Evolutionary conservation across 2,329 filamentous ascomycete genomes (phyloP), one percentile per base, ranked within the genome.

Genomic region (Coniochaeta pulveracea): DNA sequence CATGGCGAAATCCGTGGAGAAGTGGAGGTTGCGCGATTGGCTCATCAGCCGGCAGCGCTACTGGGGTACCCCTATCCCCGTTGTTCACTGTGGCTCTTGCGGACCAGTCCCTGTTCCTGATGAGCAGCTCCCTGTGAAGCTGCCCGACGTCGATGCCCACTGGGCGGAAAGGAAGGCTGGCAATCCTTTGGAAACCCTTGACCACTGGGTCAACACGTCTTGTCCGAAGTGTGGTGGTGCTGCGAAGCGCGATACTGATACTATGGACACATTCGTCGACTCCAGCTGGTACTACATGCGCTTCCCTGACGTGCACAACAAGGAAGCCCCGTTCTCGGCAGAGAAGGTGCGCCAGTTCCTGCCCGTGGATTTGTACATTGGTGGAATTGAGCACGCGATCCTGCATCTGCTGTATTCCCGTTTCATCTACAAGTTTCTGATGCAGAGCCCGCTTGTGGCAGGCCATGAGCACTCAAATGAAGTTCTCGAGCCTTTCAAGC

Each of bases 191-290:
- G 81, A 83, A 42, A 67, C 72, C 14, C 75, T 77, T 2, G 58
- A 75, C 10, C 73, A 80, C 6, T 94, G 85, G 76, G 65, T 85
- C 28, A 74, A 86, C 45, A 82, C 77, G 0, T 54, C 64, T 3
- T 94, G 86, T 49, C 86, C 86, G 5, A 72, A 72, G 44, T 94
- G 86, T 47, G 60, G 69, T 11, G 66, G 70, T 2, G 58, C 73
- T 16, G 86, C 84, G 6, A 80, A 76, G 50, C 72, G 86, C 41
- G 86, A 94, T 43, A 93, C 86, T 0, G 86, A 94, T 52, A 94
- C 86, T 3, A 93, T 94, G 86, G 86, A 94, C 54, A 94, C 86
- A 0, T 94, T 94, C 57, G 86, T 94, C 39, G 86, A 93, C 57
- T 93, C 85, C 2, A 93, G 85, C 34, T 94, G 86, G 86, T 94